Evolutionary conservation across 208 protist species (phyloP).

Genomic region (Endotrypanum monterogeii): DNA sequence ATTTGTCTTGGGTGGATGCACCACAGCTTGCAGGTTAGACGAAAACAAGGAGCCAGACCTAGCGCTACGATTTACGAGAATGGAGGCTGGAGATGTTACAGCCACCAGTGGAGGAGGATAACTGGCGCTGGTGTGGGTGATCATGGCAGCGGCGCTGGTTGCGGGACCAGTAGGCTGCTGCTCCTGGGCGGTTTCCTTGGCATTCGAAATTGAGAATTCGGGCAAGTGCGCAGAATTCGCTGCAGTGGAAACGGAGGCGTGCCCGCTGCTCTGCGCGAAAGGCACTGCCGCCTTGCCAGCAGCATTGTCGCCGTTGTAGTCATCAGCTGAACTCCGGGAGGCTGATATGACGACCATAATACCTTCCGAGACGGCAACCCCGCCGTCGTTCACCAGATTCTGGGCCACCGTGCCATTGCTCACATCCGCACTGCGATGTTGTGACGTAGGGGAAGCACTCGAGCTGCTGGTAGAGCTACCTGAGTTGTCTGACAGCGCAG

Average conservation of each 20-base stretch:
- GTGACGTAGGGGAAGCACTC: not conserved
- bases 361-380: not conserved
- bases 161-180: not conserved
- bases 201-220: not conserved
- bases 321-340: not conserved
- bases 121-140: conserved; percentile 1
- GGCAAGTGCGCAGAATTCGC: not conserved
- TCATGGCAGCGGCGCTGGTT: too few species aligned
- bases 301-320: not conserved
- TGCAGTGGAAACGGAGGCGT: not conserved
- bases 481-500: not conserved
- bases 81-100: conserved; percentile 28
- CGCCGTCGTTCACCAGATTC: not conserved
- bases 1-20: conserved; percentile 29
- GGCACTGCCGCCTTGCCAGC: not conserved
- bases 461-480: not conserved
- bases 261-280: conserved; percentile 3
- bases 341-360: not conserved
- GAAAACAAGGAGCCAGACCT: conserved; percentile 3
- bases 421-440: not conserved
- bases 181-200: not conserved
- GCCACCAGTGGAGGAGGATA: conserved; percentile 28
- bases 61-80: conserved; percentile 30
- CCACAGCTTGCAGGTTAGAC: conserved; percentile 20
- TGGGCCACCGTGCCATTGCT: not conserved